Evolutionary conservation across 371 early-diverging fungal species (phyloP).

Genomic region (Mortierella sp.): DNA sequence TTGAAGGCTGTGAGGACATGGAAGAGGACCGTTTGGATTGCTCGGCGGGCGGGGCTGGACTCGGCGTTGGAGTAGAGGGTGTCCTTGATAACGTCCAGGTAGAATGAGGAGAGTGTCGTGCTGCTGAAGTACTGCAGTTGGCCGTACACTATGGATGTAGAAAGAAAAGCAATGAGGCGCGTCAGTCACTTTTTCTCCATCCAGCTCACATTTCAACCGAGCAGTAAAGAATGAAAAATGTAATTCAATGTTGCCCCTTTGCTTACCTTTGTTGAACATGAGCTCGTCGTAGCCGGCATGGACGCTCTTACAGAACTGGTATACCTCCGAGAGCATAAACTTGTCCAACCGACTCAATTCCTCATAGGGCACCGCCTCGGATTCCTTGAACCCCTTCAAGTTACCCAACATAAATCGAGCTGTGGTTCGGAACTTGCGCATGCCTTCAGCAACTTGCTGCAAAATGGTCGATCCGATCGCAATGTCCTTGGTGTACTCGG

Average conservation of each 20-base stretch:
- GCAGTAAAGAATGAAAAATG: not conserved
- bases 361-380: constrained; percentile 65
- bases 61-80: constrained; percentile 78
- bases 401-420: constrained; percentile 88
- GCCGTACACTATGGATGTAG: constrained; percentile 63
- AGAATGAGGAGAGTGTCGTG: constrained; percentile 80
- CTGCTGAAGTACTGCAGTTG: constrained; percentile 79
- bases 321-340: constrained; percentile 78
- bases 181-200: not conserved
- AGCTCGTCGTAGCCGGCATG: constrained; percentile 73
- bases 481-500: constrained; percentile 87
- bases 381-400: constrained; percentile 72
- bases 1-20: constrained; percentile 77
- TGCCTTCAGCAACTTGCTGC: constrained; percentile 71
- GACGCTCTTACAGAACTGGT: constrained; percentile 70
- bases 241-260: not conserved
- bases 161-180: no score
- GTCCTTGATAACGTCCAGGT: constrained; percentile 90
- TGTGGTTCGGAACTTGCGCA: constrained; percentile 86
- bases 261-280: constrained; percentile 77
- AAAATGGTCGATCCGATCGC: constrained; percentile 80
- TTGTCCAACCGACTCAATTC: constrained; percentile 74
- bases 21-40: constrained; percentile 80
- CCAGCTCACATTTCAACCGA: not conserved
- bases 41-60: constrained; percentile 63